A percentile compares a stretch with the other conserved stretches of the same genome.
phyloP scores from a whole-genome alignment of 2,329 filamentous ascomycete genomes.

The Talaromyces sp. region DNA sequence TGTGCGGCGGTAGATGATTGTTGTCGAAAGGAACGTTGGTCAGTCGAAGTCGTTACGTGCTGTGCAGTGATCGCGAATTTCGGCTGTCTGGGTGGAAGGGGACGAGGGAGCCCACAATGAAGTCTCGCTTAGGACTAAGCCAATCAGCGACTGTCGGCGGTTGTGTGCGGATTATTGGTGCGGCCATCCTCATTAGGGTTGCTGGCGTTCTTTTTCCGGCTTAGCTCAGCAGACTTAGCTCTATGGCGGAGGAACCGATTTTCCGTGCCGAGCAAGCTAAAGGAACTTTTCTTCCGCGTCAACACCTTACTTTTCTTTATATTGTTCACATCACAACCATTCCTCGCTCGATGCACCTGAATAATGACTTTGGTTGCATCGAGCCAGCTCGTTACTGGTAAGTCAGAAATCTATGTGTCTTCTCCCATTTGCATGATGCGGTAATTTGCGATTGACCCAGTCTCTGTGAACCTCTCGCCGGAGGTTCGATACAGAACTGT shows the following conservation, averaged over 20 bases:
- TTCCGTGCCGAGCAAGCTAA: slow-evolving; percentile 22
- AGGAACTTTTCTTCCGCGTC: slow-evolving; percentile 24
- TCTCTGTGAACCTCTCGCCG: slow-evolving; percentile 83
- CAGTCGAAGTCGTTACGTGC: slow-evolving; percentile 27
- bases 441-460: slow-evolving; percentile 99
- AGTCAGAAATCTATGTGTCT: slow-evolving; percentile 17
- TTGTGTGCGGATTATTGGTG: slow-evolving; percentile 22
- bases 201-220: slow-evolving; percentile 11
- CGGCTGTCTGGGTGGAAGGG: slow-evolving; percentile 28
- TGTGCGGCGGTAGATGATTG: slow-evolving; percentile 34
- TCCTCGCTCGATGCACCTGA: not conserved
- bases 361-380: not conserved
- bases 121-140: slow-evolving; percentile 37
- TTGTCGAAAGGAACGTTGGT: slow-evolving; percentile 39
- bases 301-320: not conserved
- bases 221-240: not conserved
- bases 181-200: slow-evolving; percentile 33
- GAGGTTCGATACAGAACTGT: slow-evolving; percentile 72
- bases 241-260: slow-evolving; percentile 3
- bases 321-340: not conserved
- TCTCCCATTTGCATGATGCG: slow-evolving; percentile 64
- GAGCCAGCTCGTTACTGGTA: not conserved
- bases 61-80: slow-evolving; percentile 37
- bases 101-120: slow-evolving; percentile 32
- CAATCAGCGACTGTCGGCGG: slow-evolving; percentile 23